Percentiles rank a stretch among this genome's conserved stretches.
Evolutionary conservation across 1,284 basidiomycete species (phyloP).

Genomic region (Puccinia polysora): DNA sequence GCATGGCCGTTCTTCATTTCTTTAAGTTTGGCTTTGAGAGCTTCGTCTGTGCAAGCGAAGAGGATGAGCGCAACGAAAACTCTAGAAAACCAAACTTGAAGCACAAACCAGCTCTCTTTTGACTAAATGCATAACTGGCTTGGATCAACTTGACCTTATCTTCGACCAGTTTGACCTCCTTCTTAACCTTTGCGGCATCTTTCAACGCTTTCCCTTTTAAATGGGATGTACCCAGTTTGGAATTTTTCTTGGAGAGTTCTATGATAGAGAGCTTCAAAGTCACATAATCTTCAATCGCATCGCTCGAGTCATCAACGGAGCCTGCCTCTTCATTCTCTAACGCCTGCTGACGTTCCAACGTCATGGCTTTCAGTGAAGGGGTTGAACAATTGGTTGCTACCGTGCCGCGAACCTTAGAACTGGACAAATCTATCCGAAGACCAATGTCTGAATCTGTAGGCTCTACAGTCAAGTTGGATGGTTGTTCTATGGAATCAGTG

Average conservation of each 20-base stretch:
- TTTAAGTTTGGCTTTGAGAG: constrained; percentile 36
- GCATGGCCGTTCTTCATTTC: constrained; percentile 15
- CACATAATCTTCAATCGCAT: constrained; percentile 35
- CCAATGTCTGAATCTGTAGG: background rate
- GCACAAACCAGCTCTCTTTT: constrained; percentile 36
- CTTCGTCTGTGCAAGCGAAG: constrained; percentile 11
- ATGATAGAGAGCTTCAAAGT: constrained; percentile 39
- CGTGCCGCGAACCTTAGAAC: background rate
- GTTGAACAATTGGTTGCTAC: background rate
- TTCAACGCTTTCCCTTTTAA: constrained; percentile 39
- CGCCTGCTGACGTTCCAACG: constrained; percentile 4
- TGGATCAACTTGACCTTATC: constrained; percentile 38
- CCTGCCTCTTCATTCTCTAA: background rate
- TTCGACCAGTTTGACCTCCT: constrained; percentile 40
- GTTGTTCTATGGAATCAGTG: background rate
- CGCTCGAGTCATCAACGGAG: background rate
- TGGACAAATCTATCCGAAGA: background rate
- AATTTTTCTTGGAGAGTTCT: constrained; percentile 29
- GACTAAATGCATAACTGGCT: constrained; percentile 40
- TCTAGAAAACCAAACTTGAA: background rate
- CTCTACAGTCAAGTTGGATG: background rate
- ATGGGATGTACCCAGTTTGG: constrained; percentile 21
- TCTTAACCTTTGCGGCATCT: constrained; percentile 29
- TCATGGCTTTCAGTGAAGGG: constrained; percentile 7
- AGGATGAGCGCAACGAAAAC: background rate